Evolutionary conservation across 2,329 filamentous ascomycete genomes (phyloP), one percentile per base, ranked within the genome.

Genomic region (Dothiorella sarmentorum): DNA sequence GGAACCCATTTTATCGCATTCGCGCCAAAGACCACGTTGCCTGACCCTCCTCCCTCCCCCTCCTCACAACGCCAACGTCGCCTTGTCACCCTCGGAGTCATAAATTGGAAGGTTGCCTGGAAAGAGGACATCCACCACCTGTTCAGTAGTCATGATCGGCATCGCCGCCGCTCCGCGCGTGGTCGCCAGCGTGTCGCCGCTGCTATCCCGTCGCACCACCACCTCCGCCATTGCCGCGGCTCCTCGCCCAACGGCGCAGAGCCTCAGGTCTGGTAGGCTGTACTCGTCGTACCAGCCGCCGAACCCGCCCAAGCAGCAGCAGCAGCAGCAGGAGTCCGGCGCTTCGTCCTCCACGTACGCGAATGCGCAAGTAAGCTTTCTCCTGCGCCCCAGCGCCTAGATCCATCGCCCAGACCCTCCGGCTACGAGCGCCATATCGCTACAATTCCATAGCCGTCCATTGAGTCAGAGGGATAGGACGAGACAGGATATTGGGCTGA

Each of bases 11-110:
- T 49, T 49, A 47, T 40, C 17, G 20, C 35, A 35, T 20, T 40
- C 42, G 27, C 38, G 38, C 42, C 42, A 40, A 49, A 49, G 55
- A 58, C 55, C 55, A 58, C 55, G 55, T 58, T 58, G 33, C 55
- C 43, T 58, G 35, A 52, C 33, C 22, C 49, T 18, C 33, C 49
- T 17, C 31, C 49, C 24, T 15, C 31, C 20, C 44, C 47, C 2
- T 18, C 44, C 31, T 24, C 47, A 40, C 49, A 29, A 38, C 49
- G 33, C 49, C 33, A 29, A 40, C 49, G 35, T 29, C 24, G 49
- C 35, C 35, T 26, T 33, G 20, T n/a, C 33, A 53, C 20, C 49
- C 9, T 31, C 35, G 35, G 49, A 53, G 49, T 53, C 49, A 53
- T 40, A 18, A 9, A 40, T 40, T 38, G 3, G 24, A 24, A 53